These are phyloP conservation scores for Ogataea minuta DNA, from an alignment of 805 yeast species.

Conservation along the genomic window DNA sequence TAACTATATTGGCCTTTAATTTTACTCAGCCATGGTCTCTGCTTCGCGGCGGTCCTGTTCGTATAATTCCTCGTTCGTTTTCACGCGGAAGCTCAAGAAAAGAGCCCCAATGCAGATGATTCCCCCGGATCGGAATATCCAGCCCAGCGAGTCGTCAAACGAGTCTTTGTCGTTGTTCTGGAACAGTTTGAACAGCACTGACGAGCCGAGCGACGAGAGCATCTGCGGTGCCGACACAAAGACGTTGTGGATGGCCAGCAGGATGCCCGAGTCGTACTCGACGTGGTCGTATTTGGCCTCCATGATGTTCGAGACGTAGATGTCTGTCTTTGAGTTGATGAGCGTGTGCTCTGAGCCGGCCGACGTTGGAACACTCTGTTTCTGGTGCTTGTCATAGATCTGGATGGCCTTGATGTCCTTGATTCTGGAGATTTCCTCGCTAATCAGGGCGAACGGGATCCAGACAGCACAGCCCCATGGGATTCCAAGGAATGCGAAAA, in stretches of 20 bases:
- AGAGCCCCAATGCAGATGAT: slow-evolving; percentile 47
- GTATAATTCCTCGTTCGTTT: slow-evolving; percentile 38
- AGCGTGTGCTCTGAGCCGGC: slow-evolving; percentile 12
- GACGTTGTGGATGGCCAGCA: slow-evolving; percentile 56
- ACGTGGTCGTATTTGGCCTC: slow-evolving; percentile 36
- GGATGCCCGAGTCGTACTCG: slow-evolving; percentile 56
- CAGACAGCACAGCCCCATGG: slow-evolving; percentile 67
- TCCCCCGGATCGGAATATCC: slow-evolving; percentile 61
- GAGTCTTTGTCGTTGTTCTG: slow-evolving; percentile 28
- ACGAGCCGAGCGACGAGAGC: slow-evolving; percentile 47
- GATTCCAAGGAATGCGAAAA: slow-evolving; percentile 54
- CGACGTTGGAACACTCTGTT: slow-evolving; percentile 10
- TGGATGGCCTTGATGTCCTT: slow-evolving; percentile 43
- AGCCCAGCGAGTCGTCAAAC: slow-evolving; percentile 46
- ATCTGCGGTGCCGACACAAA: slow-evolving; percentile 60
- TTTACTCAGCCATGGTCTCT: background rate
- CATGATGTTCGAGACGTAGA: slow-evolving; percentile 23
- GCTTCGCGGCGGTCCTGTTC: slow-evolving; percentile 32
- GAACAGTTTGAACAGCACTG: slow-evolving; percentile 43
- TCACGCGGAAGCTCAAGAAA: slow-evolving; percentile 41
- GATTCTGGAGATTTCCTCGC: slow-evolving; percentile 54
- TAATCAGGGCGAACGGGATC: slow-evolving; percentile 64
- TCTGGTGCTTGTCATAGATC: slow-evolving; percentile 21
- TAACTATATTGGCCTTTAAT: background rate
- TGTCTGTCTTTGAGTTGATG: slow-evolving; percentile 7